Conservation (phyloP, 2,329 filamentous ascomycete species). For the Talaromyces atroroseus region DNA sequence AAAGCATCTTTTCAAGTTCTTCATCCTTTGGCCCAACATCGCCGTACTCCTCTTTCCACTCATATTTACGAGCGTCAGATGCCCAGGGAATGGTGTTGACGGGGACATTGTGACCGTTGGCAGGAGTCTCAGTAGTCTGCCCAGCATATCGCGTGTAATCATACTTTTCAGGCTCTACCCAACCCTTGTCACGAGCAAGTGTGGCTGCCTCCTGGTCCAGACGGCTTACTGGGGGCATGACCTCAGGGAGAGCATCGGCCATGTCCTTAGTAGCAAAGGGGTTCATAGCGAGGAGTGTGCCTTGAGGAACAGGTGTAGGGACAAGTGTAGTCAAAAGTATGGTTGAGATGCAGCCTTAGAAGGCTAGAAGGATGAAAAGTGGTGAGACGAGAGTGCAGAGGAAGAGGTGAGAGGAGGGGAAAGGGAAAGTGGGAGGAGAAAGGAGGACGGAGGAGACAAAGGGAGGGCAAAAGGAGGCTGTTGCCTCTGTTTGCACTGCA, state of each 20-base stretch:
- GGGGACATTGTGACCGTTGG: conserved; percentile 17
- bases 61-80: conserved; percentile 62
- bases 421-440: neutral
- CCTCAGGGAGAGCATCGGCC: conserved; percentile 20
- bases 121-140: conserved; percentile 15
- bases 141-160: conserved; percentile 30
- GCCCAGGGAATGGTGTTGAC: conserved; percentile 39
- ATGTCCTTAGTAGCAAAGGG: conserved; percentile 20
- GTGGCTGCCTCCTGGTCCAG: conserved; percentile 25
- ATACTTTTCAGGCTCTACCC: conserved; percentile 33
- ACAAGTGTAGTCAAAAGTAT: neutral
- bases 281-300: conserved; percentile 12
- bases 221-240: conserved; percentile 15
- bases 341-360: neutral
- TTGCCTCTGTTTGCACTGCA: neutral
- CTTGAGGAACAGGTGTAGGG: neutral
- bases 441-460: neutral
- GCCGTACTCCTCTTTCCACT: conserved; percentile 80
- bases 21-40: conserved; percentile 70
- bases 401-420: conserved; percentile 1
- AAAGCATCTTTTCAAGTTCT: conserved; percentile 71
- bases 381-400: neutral
- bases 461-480: neutral
- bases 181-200: conserved; percentile 34
- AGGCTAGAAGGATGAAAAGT: neutral